phyloP scores from a whole-genome alignment of 2,329 filamentous ascomycete species.

The Alternaria sp. region DNA sequence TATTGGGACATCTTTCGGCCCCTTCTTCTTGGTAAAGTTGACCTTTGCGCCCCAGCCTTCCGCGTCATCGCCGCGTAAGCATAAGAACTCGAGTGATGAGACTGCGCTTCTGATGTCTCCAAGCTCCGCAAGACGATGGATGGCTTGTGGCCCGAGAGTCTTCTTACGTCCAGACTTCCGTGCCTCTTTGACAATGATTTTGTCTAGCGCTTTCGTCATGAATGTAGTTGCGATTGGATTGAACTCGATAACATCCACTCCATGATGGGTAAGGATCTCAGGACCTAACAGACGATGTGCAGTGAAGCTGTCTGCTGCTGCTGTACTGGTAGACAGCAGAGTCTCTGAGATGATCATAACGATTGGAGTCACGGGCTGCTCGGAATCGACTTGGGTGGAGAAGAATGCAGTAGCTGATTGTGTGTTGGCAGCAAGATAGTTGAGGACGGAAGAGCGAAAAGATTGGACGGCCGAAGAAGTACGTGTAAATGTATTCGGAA shows the following conservation, averaged over 20 bases:
- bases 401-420: constrained; percentile 62
- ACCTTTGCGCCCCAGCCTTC: constrained; percentile 85
- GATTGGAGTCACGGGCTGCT: constrained; percentile 65
- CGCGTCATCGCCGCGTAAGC: constrained; percentile 79
- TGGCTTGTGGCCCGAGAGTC: constrained; percentile 79
- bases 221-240: constrained; percentile 90
- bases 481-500: constrained; percentile 59
- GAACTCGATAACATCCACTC: constrained; percentile 85
- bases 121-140: constrained; percentile 82
- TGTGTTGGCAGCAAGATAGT: constrained; percentile 75
- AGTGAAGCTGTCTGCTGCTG: constrained; percentile 89
- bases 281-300: constrained; percentile 88
- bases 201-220: constrained; percentile 82
- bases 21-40: constrained; percentile 66
- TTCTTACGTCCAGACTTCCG: constrained; percentile 76
- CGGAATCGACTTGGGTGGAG: constrained; percentile 33
- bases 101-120: constrained; percentile 95
- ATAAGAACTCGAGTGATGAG: constrained; percentile 91
- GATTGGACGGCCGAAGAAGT: constrained; percentile 56
- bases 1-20: constrained; percentile 66
- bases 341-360: constrained; percentile 94
- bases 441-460: constrained; percentile 76
- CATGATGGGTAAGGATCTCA: constrained; percentile 83
- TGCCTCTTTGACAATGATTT: constrained; percentile 86
- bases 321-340: constrained; percentile 82